Evolutionary conservation across 2,329 filamentous ascomycete genomes (phyloP).

Genomic region (Fusarium dlaminii): DNA sequence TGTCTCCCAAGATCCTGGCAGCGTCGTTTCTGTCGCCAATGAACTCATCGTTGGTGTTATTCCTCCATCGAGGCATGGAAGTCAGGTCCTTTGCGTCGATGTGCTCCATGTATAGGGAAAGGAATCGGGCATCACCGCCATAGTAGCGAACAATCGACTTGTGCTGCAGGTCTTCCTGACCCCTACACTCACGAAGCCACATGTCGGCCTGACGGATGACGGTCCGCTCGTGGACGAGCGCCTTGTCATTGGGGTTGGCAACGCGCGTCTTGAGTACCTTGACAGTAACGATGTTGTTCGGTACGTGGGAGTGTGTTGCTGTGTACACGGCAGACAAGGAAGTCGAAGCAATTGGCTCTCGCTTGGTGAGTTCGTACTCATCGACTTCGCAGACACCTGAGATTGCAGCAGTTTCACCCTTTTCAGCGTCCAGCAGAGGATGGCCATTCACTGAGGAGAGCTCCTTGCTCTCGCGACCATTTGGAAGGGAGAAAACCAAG

Average conservation of each 20-base stretch:
- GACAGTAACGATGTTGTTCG: constrained; percentile 66
- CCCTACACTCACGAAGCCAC: constrained; percentile 67
- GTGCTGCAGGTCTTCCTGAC: constrained; percentile 64
- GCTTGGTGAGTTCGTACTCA: constrained; percentile 64
- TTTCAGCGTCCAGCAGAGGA: constrained; percentile 60
- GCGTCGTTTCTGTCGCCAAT: constrained; percentile 60
- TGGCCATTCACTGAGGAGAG: constrained; percentile 58
- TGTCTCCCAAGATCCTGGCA: constrained; percentile 62
- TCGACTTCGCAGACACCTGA: constrained; percentile 62
- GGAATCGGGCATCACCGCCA: constrained; percentile 67
- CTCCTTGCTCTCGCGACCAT: constrained; percentile 57
- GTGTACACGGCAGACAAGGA: constrained; percentile 66
- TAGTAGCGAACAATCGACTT: constrained; percentile 67
- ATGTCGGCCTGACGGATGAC: constrained; percentile 68
- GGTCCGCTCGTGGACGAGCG: constrained; percentile 61
- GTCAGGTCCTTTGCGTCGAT: constrained; percentile 66
- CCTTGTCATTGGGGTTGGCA: constrained; percentile 53
- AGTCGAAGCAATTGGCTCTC: constrained; percentile 65
- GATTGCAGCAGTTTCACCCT: constrained; percentile 60
- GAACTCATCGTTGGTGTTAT: constrained; percentile 58
- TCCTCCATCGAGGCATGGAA: constrained; percentile 60
- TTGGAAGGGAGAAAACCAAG: constrained; percentile 62
- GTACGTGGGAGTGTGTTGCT: constrained; percentile 61
- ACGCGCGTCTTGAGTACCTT: constrained; percentile 67
- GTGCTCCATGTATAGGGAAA: constrained; percentile 71